Base-by-base conservation (phyloP, 805 yeast genomes). In the Metschnikowia anglica region DNA sequence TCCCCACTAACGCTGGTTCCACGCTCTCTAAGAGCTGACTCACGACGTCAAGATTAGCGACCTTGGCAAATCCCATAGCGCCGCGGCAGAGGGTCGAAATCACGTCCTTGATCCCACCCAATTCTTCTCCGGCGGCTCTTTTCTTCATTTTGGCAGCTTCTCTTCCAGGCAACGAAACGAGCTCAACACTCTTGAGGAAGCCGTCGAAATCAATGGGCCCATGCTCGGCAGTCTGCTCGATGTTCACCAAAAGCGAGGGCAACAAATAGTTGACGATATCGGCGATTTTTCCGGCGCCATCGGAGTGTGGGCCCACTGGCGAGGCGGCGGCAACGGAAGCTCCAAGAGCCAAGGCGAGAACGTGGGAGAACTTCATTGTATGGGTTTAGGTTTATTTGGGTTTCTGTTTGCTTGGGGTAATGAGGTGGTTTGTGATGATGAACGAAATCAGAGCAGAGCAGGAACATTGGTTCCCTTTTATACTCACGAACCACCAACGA, bases 21-120 rank as follows among this genome's bases (percentile, higher is more conserved):
- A n/a, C n/a, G n/a, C n/a, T n/a, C n/a, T n/a, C n/a, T n/a, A n/a
- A n/a, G n/a, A n/a, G n/a, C n/a, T n/a, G n/a, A 9, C 18, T 21
- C 35, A 30, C 36, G 6, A 7, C 24, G 17, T 38, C 36, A 18
- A 38, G 36, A 13, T 24, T 8, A 11, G 36, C 31, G n/a, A 16
- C 23, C 17, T 21, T 20, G 13, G 36, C 29, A 31, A 38, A 38
- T 6, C 19, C 41, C 3, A 6, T 20, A 13, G 41, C 41, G 11
- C 41, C 41, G 9, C 12, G 5, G 29, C 19, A 25, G n/a, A 37
- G 34, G 10, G 27, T 27, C 21, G 15, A 5, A 12, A 37, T 16
- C 4, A 37, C 28, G 15, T 37, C 12, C 12, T 6, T 21, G 5
- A 30, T 16, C 13, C 27, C 33, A 18, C 19, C 26, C 39, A 36